Conservation (phyloP, 116 monocot genomes). For the Phalaenopsis hybrid region DNA sequence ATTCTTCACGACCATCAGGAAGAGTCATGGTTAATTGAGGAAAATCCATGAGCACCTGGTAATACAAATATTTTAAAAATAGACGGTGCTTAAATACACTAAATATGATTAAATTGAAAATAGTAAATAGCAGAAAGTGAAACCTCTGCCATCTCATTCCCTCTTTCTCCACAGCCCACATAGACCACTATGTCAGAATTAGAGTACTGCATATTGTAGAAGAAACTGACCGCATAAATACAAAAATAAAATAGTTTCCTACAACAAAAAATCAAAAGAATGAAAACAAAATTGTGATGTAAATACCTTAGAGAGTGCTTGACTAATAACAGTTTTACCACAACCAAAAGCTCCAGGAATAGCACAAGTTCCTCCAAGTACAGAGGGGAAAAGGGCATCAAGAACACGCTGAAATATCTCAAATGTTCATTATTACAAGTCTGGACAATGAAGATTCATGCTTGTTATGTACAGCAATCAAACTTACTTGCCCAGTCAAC, state of each 20-base stretch:
- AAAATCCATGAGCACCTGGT: conserved; percentile 99
- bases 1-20: conserved; percentile 99
- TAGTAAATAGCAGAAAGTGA: not conserved
- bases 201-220: conserved; percentile 63
- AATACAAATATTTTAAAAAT: not conserved
- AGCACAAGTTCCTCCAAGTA: conserved; percentile 99
- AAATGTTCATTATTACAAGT: not conserved
- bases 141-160: conserved; percentile 99
- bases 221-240: not conserved
- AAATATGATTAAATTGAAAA: conserved; percentile 5
- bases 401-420: conserved; percentile 76
- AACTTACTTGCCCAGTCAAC: conserved; percentile 88
- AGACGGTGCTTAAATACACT: not conserved
- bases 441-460: not conserved
- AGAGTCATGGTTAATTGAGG: conserved; percentile 99
- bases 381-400: conserved; percentile 99
- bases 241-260: not conserved
- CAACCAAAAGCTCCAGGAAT: conserved; percentile 99
- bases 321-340: conserved; percentile 99
- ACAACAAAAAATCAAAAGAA: conserved; percentile 5
- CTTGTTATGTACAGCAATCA: not conserved
- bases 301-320: conserved; percentile 93
- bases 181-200: conserved; percentile 99
- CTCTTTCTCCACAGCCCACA: conserved; percentile 99
- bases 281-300: not conserved